Conservation (phyloP, 2,329 filamentous ascomycete genomes). For the Aspergillus japonicus region DNA sequence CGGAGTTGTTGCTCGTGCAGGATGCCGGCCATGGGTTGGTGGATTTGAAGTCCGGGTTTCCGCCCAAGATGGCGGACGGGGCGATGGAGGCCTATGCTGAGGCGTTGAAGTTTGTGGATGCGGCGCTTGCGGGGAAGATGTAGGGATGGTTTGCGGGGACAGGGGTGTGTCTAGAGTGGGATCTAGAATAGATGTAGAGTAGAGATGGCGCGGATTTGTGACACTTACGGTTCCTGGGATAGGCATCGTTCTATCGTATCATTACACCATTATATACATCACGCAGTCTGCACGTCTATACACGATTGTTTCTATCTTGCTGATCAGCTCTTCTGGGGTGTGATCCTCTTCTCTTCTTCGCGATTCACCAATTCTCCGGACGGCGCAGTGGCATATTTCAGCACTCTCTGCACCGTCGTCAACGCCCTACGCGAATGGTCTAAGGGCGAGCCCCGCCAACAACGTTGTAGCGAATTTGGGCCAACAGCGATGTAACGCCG, state of each 20-base stretch:
- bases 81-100: slow-evolving; percentile 17
- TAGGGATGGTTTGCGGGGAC: not conserved
- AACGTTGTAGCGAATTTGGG: not conserved
- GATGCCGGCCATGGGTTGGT: slow-evolving; percentile 19
- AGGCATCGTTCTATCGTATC: not conserved
- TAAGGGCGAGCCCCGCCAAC: not conserved
- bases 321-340: not conserved
- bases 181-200: not conserved
- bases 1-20: slow-evolving; percentile 17
- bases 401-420: not conserved
- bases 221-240: too few species aligned
- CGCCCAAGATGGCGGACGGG: not conserved
- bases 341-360: not conserved
- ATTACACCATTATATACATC: not conserved
- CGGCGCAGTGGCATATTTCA: not conserved
- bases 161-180: not conserved
- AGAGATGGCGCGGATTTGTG: too few species aligned
- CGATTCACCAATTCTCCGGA: too few species aligned
- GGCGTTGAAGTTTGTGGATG: slow-evolving; percentile 19
- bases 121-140: not conserved
- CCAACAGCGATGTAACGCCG: not conserved
- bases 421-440: not conserved
- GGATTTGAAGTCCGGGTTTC: slow-evolving; percentile 8
- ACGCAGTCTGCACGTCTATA: not conserved
- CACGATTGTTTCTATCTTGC: not conserved